Evolutionary conservation across 805 yeast genomes (phyloP).

Genomic region (Saccharomycopsis malanga): DNA sequence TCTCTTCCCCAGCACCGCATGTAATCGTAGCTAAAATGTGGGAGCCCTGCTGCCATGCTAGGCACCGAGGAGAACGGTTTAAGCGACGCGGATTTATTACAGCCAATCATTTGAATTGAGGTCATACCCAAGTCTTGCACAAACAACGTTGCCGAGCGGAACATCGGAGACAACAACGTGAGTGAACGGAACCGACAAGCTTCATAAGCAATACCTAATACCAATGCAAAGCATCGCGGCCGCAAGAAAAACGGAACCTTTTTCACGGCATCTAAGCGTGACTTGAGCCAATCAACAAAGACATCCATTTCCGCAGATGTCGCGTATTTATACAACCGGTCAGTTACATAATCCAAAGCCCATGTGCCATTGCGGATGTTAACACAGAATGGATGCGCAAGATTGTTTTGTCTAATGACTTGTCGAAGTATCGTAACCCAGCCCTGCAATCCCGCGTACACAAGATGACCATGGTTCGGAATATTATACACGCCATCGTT

Average conservation of each 20-base stretch:
- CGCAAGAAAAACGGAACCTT: constrained; percentile 69
- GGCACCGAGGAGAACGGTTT: constrained; percentile 57
- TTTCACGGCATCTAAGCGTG: constrained; percentile 56
- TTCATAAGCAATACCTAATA: constrained; percentile 77
- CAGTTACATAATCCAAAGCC: constrained; percentile 75
- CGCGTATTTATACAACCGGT: constrained; percentile 52
- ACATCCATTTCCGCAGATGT: constrained; percentile 40
- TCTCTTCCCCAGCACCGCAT: constrained; percentile 99
- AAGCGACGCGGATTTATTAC: constrained; percentile 66
- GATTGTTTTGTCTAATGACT: constrained; percentile 60
- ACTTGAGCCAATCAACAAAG: constrained; percentile 64
- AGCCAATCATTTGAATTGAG: constrained; percentile 82
- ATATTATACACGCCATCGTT: constrained; percentile 63
- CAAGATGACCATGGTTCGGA: constrained; percentile 67
- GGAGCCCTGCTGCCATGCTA: constrained; percentile 91
- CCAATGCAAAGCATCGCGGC: constrained; percentile 82
- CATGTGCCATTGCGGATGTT: constrained; percentile 80
- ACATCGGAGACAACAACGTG: constrained; percentile 42
- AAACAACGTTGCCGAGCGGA: constrained; percentile 61
- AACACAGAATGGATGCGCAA: constrained; percentile 77
- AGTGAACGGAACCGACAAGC: constrained; percentile 69
- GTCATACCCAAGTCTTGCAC: constrained; percentile 73
- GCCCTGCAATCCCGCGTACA: constrained; percentile 90
- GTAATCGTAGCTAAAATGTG: constrained; percentile 83
- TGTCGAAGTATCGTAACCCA: constrained; percentile 67